A percentile compares a stretch with the other conserved stretches of the same genome.
Evolutionary conservation across 176 grass and related monocot genomes (phyloP).

Genomic region (Oryza coarctata): DNA sequence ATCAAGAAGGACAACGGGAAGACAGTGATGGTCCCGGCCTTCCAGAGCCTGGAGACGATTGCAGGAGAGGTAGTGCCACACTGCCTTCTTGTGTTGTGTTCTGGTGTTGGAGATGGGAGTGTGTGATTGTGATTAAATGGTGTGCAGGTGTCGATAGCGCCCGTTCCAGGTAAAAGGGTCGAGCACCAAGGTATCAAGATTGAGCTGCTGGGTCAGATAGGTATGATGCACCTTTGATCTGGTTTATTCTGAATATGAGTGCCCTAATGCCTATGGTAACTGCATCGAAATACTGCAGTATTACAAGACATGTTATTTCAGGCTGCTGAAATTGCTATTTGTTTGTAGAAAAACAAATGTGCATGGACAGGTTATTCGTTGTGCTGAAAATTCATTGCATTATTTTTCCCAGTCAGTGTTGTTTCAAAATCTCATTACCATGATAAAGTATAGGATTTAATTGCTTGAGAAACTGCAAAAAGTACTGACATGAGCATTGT

Average conservation of each 20-base stretch:
- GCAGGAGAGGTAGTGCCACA: conserved; percentile 63
- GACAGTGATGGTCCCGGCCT: conserved; percentile 68
- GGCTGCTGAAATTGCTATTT: not conserved
- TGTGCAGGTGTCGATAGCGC: conserved; percentile 77
- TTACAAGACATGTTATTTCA: not conserved
- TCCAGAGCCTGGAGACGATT: conserved; percentile 85
- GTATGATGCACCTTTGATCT: conserved; percentile 33
- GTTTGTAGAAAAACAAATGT: not conserved
- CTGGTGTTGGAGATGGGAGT: not conserved
- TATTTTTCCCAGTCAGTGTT: not conserved
- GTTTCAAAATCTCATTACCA: not conserved
- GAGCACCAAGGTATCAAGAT: conserved; percentile 90
- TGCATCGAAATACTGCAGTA: not conserved
- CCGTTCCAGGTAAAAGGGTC: conserved; percentile 77
- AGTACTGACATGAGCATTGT: not conserved
- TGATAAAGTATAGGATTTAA: not conserved
- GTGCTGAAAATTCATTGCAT: not conserved
- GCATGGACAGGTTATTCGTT: not conserved
- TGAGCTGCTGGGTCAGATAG: conserved; percentile 89
- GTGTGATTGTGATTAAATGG: not conserved
- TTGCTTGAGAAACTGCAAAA: not conserved
- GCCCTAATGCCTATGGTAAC: not conserved
- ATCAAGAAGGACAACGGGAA: conserved; percentile 91
- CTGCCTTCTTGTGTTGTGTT: not conserved
- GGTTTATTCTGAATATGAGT: not conserved